Evolutionary conservation across 371 early-diverging fungal genomes (phyloP).

Genomic region (Umbelopsis sp.): DNA sequence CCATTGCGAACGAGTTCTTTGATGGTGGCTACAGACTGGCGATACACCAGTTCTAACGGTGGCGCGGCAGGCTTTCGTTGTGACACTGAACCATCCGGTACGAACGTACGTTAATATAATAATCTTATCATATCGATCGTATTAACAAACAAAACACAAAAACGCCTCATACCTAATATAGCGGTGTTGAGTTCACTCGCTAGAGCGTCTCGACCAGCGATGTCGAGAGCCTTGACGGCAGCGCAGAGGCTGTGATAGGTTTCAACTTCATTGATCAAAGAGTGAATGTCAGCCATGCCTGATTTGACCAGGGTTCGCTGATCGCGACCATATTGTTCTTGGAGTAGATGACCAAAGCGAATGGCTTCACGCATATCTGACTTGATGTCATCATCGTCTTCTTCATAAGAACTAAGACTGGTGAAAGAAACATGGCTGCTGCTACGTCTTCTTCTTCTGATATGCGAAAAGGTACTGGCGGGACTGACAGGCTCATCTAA

Average conservation of each 20-base stretch:
- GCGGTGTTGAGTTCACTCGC: conserved; percentile 73
- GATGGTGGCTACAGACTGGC: conserved; percentile 36
- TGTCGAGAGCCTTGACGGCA: conserved; percentile 53
- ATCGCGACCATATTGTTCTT: conserved; percentile 66
- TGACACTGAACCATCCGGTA: conserved; percentile 25
- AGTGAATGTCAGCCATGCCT: conserved; percentile 47
- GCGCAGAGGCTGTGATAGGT: conserved; percentile 45
- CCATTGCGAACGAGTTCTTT: conserved; percentile 39
- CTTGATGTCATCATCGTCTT: conserved; percentile 28
- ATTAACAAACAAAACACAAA: not conserved
- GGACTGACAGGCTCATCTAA: not conserved
- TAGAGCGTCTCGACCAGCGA: conserved; percentile 57
- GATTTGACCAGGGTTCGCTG: conserved; percentile 23
- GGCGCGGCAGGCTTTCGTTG: conserved; percentile 34
- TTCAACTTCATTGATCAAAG: conserved; percentile 75
- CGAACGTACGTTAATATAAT: not conserved
- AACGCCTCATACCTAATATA: conserved; percentile 56
- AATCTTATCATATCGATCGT: conserved; percentile 5
- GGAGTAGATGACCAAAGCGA: conserved; percentile 69
- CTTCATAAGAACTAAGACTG: conserved; percentile 21
- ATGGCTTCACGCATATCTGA: conserved; percentile 53
- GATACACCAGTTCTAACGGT: conserved; percentile 40
- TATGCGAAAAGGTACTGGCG: not conserved
- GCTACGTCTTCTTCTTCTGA: conserved; percentile 10
- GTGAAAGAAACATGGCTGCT: conserved; percentile 12